A percentile compares a stretch with the other conserved stretches of the same genome.
phyloP scores from a whole-genome alignment of 202 grass and related monocot species.

The Hordeum pubiflorum region DNA sequence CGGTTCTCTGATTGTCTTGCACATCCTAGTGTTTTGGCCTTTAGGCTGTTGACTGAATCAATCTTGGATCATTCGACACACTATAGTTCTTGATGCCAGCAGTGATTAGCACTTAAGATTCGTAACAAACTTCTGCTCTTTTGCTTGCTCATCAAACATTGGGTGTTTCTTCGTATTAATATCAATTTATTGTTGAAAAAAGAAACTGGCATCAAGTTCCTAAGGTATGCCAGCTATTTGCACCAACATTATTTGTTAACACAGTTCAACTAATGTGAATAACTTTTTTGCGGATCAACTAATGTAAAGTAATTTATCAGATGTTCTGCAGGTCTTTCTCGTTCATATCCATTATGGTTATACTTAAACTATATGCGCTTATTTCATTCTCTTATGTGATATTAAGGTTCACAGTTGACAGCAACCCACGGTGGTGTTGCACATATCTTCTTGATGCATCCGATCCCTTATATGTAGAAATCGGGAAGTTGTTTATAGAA shows the following conservation, averaged over 20 bases:
- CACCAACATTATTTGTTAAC: background rate
- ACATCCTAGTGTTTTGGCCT: background rate
- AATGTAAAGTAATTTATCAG: background rate
- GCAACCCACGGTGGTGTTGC: constrained; percentile 59
- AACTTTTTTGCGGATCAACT: background rate
- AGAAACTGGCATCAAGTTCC: background rate
- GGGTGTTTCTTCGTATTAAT: background rate
- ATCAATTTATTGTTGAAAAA: background rate
- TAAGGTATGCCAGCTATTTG: background rate
- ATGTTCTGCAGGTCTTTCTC: constrained; percentile 1
- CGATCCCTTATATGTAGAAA: constrained; percentile 56
- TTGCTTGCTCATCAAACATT: background rate
- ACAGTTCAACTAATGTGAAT: background rate
- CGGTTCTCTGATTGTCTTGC: background rate
- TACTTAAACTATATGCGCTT: background rate
- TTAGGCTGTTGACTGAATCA: background rate
- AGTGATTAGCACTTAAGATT: background rate
- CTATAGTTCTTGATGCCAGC: background rate
- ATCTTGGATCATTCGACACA: background rate
- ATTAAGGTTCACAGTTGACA: constrained; percentile 63
- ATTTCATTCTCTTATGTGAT: constrained; percentile 28
- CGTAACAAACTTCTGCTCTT: background rate
- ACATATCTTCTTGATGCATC: constrained; percentile 71
- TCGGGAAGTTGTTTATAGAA: constrained; percentile 57
- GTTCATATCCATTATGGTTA: background rate